Base-by-base conservation (phyloP, 139 green algal species). In the Chlorella sorokiniana region DNA sequence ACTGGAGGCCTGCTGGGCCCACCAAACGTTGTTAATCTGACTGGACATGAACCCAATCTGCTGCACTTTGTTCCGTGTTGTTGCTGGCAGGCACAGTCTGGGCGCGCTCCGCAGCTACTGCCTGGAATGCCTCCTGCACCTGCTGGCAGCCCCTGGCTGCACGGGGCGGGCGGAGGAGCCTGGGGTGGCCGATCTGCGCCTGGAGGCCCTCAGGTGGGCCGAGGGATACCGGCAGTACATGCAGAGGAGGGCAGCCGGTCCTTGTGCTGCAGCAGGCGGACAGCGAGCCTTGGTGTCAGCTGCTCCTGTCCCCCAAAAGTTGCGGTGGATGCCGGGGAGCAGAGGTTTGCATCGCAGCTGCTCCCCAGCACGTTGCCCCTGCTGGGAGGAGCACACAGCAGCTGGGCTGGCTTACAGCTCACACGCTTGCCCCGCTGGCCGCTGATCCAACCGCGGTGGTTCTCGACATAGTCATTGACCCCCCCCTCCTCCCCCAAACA, bases 101-200 rank as follows among this genome's bases (percentile, higher is more conserved):
- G 22, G n/a, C 25, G 71, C 51, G 18, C 71, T 78, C 48, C 27
- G 37, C 1, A 45, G 51, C 51, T 78, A 78, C 71, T 79, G 73
- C 54, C 52, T 79, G 35, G 73, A 79, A 38, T 79, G 73, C 73
- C 73, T 79, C 25, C 59, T 79, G 52, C 73, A 79, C 73, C 38
- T 79, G 73, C 73, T 79, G 73, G 73, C 42, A 0, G 52, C 73
- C 2, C 73, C 73, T 6, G 73, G 73, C 73, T 69, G 51, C 73
- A 69, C 51, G 11, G 25, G 38, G 7, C 23, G 14, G 31, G 23
- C 37, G 9, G 52, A 79, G 10, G 73, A 79, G 73, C 73, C 73
- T 2, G 1, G 25, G 2, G 25, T 79, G 25, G 29, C 14, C 8
- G 8, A 68, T 23, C 40, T 79, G 37, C 20, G 41, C 52, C 69